phyloP scores from a whole-genome alignment of 2,329 filamentous ascomycete genomes.

The Alternaria sp. region DNA sequence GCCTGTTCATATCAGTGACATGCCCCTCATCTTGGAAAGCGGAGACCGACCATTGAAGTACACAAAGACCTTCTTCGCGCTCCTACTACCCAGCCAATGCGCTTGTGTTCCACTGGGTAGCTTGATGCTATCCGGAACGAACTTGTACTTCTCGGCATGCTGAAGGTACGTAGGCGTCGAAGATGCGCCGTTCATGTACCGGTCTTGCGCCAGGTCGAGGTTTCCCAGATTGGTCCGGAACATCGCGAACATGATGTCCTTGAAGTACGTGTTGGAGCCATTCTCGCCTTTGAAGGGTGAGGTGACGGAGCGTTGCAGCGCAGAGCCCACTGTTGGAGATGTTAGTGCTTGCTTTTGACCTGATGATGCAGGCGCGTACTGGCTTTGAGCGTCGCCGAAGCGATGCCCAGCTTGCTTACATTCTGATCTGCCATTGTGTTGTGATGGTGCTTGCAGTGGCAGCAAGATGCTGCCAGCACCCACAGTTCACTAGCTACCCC shows the following conservation, averaged over 20 bases:
- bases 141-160: constrained; percentile 42
- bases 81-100: constrained; percentile 54
- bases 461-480: neutral
- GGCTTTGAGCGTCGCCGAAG: constrained; percentile 37
- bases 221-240: constrained; percentile 40
- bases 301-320: constrained; percentile 39
- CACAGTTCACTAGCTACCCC: neutral
- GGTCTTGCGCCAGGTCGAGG: constrained; percentile 39
- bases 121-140: constrained; percentile 48
- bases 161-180: constrained; percentile 42
- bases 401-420: constrained; percentile 43
- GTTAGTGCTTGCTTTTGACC: neutral
- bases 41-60: constrained; percentile 54
- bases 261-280: constrained; percentile 44
- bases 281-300: constrained; percentile 47
- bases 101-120: constrained; percentile 52
- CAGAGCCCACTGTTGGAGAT: constrained; percentile 34
- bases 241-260: constrained; percentile 43
- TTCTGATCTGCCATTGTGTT: constrained; percentile 34
- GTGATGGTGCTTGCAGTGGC: neutral
- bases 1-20: constrained; percentile 45
- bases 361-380: constrained; percentile 21
- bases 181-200: constrained; percentile 40
- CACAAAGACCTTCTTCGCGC: constrained; percentile 50
- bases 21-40: neutral